Base-by-base conservation (phyloP, 192 early-diverging fungal genomes). In the Physocladia obscura region DNA sequence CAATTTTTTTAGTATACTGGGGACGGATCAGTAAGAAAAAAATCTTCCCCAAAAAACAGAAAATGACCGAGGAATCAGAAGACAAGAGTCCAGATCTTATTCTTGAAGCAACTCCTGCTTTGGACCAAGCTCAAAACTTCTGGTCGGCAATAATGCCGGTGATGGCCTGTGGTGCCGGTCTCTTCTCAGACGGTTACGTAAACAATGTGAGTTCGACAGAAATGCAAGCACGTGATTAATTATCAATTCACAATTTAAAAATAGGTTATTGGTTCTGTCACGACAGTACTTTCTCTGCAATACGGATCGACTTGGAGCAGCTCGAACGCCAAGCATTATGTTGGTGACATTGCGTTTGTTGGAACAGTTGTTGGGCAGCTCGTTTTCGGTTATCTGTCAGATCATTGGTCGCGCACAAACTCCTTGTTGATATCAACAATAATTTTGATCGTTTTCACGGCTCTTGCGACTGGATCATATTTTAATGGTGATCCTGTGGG, bases 111-210 rank as follows among this genome's bases (percentile, higher is more conserved):
- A n/a, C 8, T 8, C 11, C 8, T 8, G 19, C 40, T 13, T 8
- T 44, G 11, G 40, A 44, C 11, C 8, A 44, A n/a, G 19, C 40
- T 44, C 19, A 8, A 44, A n/a, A 44, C 40, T 44, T 44, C 40
- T 44, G 19, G 11, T 8, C 40, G 11, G 19, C 40, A n/a, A 44
- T 44, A 8, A 8, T 44, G 8, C 51, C 51, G 6, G 51, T 54
- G n/a, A 26, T 26, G 15, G 51, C 51, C 22, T 54, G 51, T 22
- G 51, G 51, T 54, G 51, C 27, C 51, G 51, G 51, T 54, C 51
- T 54, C 51, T 54, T 54, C 22, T 54, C 51, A 22, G 51, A 54
- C 51, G 51, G 51, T 24, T 54, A 54, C 51, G 24, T 54, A 15
- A 54, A 54, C 51, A 22, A 15, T 24, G 51, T 54, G 51, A 54